Percentiles rank a stretch among this genome's conserved stretches.
These are phyloP conservation scores for Penicillium sp. DNA, from an alignment of 2,329 filamentous ascomycete species.

Conservation along the genomic window DNA sequence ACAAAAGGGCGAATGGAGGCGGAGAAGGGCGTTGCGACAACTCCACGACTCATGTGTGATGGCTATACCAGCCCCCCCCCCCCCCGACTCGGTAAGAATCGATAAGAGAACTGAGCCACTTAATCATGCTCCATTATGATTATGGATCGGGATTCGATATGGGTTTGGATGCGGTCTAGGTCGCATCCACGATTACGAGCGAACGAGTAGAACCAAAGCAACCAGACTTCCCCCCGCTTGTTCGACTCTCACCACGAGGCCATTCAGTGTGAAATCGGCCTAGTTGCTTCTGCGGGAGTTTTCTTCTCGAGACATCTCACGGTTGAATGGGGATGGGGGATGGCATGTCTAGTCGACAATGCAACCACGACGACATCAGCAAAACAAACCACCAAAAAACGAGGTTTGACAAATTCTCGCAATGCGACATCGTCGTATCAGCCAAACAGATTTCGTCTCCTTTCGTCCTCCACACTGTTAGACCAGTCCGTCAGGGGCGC, in stretches of 20 bases:
- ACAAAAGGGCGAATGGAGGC: not conserved
- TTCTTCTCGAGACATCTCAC: constrained; percentile 6
- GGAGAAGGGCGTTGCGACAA: not conserved
- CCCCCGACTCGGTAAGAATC: not conserved
- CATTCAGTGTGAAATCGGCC: constrained; percentile 17
- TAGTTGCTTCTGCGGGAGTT: constrained; percentile 2
- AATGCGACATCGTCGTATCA: too few species aligned
- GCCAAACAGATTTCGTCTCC: too few species aligned
- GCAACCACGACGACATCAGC: too few species aligned
- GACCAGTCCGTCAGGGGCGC: not conserved
- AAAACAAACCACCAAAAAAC: too few species aligned
- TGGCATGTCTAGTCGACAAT: constrained; percentile 14
- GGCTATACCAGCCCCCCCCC: too few species aligned
- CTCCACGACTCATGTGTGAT: not conserved
- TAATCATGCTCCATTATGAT: too few species aligned
- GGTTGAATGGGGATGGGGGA: constrained; percentile 2
- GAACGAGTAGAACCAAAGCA: not conserved
- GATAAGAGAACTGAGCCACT: not conserved
- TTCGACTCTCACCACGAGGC: constrained; percentile 23
- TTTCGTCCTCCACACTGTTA: too few species aligned
- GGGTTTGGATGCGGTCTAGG: constrained; percentile 14
- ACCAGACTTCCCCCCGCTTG: constrained; percentile 15
- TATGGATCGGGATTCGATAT: constrained; percentile 4
- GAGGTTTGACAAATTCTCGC: constrained; percentile 15
- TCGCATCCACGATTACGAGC: constrained; percentile 12